Conservation (phyloP, 176 grass and related monocot genomes). For the Cenchrus americanus region DNA sequence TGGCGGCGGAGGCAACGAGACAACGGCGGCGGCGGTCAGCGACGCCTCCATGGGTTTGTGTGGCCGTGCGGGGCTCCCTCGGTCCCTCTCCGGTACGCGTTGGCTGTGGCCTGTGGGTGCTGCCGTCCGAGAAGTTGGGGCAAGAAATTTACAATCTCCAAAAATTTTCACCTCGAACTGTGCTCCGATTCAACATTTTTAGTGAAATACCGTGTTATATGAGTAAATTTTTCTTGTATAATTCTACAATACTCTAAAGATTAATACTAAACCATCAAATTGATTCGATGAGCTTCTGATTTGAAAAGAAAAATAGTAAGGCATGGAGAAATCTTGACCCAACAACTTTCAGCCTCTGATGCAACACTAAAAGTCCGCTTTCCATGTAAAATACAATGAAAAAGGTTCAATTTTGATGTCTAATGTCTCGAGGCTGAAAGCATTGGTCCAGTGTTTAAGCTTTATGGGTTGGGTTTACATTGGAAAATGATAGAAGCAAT, state of each 20-base stretch:
- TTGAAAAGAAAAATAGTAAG: not conserved
- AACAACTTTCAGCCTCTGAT: not conserved
- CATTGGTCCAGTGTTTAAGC: too few species aligned
- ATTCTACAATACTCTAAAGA: not conserved
- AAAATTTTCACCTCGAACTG: too few species aligned
- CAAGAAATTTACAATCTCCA: not conserved
- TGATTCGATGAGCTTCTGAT: not conserved
- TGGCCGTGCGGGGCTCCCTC: not conserved
- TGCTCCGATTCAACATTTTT: not conserved
- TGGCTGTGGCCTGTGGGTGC: too few species aligned
- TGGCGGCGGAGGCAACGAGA: slow-evolving; percentile 32
- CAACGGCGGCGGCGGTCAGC: slow-evolving; percentile 41
- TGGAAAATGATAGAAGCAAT: too few species aligned
- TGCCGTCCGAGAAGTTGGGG: not conserved
- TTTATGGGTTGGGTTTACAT: too few species aligned
- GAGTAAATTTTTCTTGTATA: not conserved
- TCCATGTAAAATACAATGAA: not conserved
- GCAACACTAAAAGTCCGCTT: not conserved
- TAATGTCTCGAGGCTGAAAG: too few species aligned
- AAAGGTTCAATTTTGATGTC: not conserved
- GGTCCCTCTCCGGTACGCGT: too few species aligned
- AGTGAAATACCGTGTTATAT: not conserved
- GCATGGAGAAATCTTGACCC: not conserved
- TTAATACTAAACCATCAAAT: not conserved
- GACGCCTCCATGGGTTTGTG: slow-evolving; percentile 46